Conservation (phyloP, 1,284 basidiomycete species). For the Trichosporon sp. region DNA sequence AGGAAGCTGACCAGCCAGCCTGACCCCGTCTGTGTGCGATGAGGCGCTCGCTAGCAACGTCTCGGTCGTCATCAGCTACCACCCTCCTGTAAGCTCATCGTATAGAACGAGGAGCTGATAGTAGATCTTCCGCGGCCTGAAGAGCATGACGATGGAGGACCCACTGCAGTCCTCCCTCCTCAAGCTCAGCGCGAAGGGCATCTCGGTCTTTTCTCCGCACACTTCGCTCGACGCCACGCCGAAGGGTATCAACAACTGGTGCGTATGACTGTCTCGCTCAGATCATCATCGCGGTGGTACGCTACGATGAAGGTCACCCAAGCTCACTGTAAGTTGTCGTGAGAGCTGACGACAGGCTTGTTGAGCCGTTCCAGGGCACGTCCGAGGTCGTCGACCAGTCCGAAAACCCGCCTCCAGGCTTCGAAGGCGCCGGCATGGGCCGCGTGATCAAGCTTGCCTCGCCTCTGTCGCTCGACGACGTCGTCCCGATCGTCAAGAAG, state of each 20-base stretch:
- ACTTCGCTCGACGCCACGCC: slow-evolving; percentile 74
- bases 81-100: slow-evolving; percentile 58
- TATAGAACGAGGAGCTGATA: neutral
- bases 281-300: slow-evolving; percentile 13
- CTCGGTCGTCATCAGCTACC: slow-evolving; percentile 73
- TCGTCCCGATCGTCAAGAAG: slow-evolving; percentile 63
- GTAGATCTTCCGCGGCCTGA: slow-evolving; percentile 70
- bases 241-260: slow-evolving; percentile 80
- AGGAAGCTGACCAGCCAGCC: slow-evolving; percentile 49
- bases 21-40: slow-evolving; percentile 68
- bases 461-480: slow-evolving; percentile 50
- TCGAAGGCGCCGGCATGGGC: slow-evolving; percentile 58
- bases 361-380: slow-evolving; percentile 34
- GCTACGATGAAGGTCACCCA: neutral
- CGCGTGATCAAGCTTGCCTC: slow-evolving; percentile 57
- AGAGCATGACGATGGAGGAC: slow-evolving; percentile 69
- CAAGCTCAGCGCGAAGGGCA: slow-evolving; percentile 68
- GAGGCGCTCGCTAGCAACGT: slow-evolving; percentile 63
- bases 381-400: slow-evolving; percentile 24
- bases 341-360: slow-evolving; percentile 27
- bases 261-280: slow-evolving; percentile 30
- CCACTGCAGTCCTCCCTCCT: slow-evolving; percentile 76
- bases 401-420: slow-evolving; percentile 27
- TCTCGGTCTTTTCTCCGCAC: slow-evolving; percentile 83
- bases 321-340: neutral